Evolutionary conservation across 2,329 filamentous ascomycete genomes (phyloP), one percentile per base, ranked within the genome.

Genomic region (Epichloe gansuensis): DNA sequence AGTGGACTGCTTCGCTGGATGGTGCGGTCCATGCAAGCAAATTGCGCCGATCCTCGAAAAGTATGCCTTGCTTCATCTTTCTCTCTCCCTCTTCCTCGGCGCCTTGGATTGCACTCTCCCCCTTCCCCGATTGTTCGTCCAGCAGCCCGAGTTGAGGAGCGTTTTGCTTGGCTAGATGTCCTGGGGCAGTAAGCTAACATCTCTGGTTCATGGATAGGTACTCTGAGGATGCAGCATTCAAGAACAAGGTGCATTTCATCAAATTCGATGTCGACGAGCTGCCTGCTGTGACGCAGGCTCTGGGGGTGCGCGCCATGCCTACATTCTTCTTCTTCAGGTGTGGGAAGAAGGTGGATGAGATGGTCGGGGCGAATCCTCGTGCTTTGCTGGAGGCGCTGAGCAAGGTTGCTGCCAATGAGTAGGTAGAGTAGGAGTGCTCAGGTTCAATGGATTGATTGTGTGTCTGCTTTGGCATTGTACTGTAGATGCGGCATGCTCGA

Each of bases 1-100:
- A 56, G 74, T 97, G 63, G 91, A 97, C 75, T 90, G 82, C 74
- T 90, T 86, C 70, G 91, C 91, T 53, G 82, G 75, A 57, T 96
- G 91, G 91, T 96, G 91, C 76, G 89, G 88, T 56, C 91, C 91
- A 54, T 96, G 91, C 85, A 95, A 91, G 76, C 78, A 83, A 60
- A 91, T 95, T 62, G 81, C 89, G 34, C 91, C 91, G 54, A 70
- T 82, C 57, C 73, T 95, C 53, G 59, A 62, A 49, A 58, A 61
- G 62, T 66, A 54, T 12, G 51, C 17, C 11, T 21, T 44, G 1
- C 13, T n/a, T 15, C 4, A 2, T 7, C 21, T 37, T 11, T 39
- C 5, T 46, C 15, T 37, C 5, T 35, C n/a, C 9, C 12, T 21
- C 11, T 46, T 46, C 15, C 9, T 46, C 15, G 12, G 35, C 34